Evolutionary conservation across 139 green algal genomes (phyloP).

Genomic region (Chlamydomonas sp.): DNA sequence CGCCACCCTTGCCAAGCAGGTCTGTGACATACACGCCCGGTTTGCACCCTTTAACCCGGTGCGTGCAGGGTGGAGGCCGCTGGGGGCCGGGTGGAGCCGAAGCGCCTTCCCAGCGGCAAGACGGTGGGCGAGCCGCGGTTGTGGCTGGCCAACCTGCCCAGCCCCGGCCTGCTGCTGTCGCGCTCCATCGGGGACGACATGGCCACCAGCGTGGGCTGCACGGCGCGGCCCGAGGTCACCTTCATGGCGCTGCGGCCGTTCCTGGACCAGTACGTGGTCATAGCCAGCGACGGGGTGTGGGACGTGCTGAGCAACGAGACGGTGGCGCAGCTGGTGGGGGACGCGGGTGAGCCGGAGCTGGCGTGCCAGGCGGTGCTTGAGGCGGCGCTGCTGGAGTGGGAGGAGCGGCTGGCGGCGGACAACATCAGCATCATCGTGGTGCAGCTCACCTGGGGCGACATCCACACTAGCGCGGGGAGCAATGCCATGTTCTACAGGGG

Average conservation of each 20-base stretch:
- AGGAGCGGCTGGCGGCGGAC: slow-evolving; percentile 63
- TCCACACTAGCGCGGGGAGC: not conserved
- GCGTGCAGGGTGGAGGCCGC: slow-evolving; percentile 55
- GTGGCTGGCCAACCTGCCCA: slow-evolving; percentile 54
- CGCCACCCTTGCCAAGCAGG: not conserved
- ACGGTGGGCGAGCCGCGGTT: slow-evolving; percentile 58
- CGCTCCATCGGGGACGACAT: slow-evolving; percentile 62
- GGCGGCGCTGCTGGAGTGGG: slow-evolving; percentile 62
- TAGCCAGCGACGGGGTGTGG: slow-evolving; percentile 67
- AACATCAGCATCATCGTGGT: slow-evolving; percentile 61
- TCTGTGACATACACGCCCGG: not conserved
- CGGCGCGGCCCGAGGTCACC: slow-evolving; percentile 58
- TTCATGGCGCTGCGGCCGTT: slow-evolving; percentile 46
- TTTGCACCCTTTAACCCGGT: not conserved
- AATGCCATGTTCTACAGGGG: not conserved
- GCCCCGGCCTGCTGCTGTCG: slow-evolving; percentile 55
- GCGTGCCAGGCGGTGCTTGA: slow-evolving; percentile 54
- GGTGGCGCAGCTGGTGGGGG: slow-evolving; percentile 29
- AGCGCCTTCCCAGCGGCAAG: slow-evolving; percentile 56
- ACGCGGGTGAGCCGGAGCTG: slow-evolving; percentile 8
- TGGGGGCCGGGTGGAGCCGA: slow-evolving; percentile 57
- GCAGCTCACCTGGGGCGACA: slow-evolving; percentile 30
- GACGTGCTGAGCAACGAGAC: slow-evolving; percentile 63
- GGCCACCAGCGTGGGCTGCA: slow-evolving; percentile 63
- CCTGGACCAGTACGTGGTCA: slow-evolving; percentile 54